Evolutionary conservation across 768 basidiomycete genomes (phyloP).

Genomic region (Pleurotus salmoneostramineus): DNA sequence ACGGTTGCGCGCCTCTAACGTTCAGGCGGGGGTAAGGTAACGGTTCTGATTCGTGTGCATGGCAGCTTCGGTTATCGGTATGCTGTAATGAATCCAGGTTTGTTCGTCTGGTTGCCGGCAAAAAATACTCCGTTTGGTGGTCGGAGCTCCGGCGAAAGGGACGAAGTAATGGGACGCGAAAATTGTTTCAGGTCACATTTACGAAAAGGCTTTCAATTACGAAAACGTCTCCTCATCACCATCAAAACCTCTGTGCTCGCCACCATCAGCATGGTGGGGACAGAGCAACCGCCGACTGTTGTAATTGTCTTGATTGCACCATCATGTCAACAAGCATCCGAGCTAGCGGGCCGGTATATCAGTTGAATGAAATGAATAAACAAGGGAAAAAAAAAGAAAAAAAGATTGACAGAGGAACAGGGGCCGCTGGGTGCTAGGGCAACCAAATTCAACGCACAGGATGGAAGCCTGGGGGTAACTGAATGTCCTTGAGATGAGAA

Average conservation of each 20-base stretch:
- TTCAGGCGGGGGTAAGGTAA: constrained; percentile 1
- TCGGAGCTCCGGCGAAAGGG: constrained; percentile 3
- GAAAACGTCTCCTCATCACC: too few species aligned
- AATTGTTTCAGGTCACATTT: not conserved
- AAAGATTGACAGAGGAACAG: too few species aligned
- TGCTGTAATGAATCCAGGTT: constrained; percentile 6
- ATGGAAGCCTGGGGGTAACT: too few species aligned
- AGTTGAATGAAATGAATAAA: too few species aligned
- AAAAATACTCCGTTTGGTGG: constrained; percentile 4
- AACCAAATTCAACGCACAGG: too few species aligned
- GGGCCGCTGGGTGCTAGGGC: too few species aligned
- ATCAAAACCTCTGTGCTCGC: not conserved
- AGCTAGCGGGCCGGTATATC: too few species aligned
- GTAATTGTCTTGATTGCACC: not conserved
- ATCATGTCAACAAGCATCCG: not conserved
- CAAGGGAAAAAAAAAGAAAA: too few species aligned
- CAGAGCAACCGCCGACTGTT: not conserved
- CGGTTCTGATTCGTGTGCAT: constrained; percentile 5
- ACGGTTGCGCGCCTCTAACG: not conserved
- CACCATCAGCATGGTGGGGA: too few species aligned
- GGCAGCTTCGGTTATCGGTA: constrained; percentile 5
- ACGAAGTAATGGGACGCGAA: not conserved
- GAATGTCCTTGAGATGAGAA: too few species aligned
- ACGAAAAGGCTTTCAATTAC: too few species aligned
- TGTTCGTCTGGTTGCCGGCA: constrained; percentile 5